Evolutionary conservation across 352 stramenopile genomes (phyloP).

Genomic region (Hyaloperonospora arabidopsidis): DNA sequence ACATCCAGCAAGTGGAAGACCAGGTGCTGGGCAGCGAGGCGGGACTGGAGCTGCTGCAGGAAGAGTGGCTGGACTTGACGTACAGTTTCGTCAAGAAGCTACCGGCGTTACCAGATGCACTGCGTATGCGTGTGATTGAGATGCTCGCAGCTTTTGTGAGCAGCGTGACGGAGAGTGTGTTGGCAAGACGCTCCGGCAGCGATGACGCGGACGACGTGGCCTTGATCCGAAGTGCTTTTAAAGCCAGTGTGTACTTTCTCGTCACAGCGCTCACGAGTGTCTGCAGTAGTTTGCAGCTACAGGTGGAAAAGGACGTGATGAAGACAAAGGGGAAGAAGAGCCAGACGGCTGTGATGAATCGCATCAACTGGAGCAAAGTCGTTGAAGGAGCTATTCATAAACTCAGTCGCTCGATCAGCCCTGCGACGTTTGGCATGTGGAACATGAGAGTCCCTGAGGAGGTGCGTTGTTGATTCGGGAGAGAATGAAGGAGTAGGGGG

Average conservation of each 20-base stretch:
- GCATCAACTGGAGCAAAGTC: conserved; percentile 58
- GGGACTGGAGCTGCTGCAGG: conserved; percentile 45
- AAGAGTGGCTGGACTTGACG: conserved; percentile 57
- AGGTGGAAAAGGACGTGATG: conserved; percentile 59
- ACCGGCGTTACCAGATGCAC: conserved; percentile 33
- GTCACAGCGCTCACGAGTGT: conserved; percentile 48
- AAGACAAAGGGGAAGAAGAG: conserved; percentile 47
- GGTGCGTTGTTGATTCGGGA: conserved; percentile 13
- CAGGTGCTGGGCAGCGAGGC: conserved; percentile 48
- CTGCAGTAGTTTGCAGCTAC: conserved; percentile 38
- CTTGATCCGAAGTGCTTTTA: conserved; percentile 50
- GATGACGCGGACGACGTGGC: conserved; percentile 41
- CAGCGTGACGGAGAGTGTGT: conserved; percentile 49
- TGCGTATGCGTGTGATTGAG: conserved; percentile 59
- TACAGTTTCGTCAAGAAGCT: conserved; percentile 75
- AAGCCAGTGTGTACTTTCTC: conserved; percentile 65
- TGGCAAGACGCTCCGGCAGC: conserved; percentile 23
- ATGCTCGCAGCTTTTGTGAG: conserved; percentile 53
- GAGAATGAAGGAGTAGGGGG: no score
- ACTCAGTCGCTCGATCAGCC: conserved; percentile 53
- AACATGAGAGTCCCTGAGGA: conserved; percentile 76
- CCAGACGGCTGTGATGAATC: conserved; percentile 29
- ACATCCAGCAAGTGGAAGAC: conserved; percentile 42
- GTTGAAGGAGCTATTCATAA: conserved; percentile 49
- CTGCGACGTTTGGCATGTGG: conserved; percentile 63